Base-by-base conservation (phyloP, 1,284 basidiomycete species). In the Fistulina hepatica region DNA sequence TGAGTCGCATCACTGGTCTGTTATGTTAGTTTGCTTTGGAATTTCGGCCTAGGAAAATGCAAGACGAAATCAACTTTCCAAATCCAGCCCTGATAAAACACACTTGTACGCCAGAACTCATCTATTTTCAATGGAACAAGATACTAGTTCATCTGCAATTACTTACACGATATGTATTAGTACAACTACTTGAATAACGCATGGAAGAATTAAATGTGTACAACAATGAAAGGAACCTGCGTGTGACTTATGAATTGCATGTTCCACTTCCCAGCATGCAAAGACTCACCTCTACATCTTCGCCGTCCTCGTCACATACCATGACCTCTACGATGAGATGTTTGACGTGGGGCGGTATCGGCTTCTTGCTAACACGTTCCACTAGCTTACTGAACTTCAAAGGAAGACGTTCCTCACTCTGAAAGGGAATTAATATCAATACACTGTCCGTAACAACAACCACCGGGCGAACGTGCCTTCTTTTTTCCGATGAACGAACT, bases 271-370 rank as follows among this genome's bases (percentile, higher is more conserved):
- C 3, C 1, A n/a, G 32, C 10, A 17, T n/a, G 9, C 13, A 31
- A n/a, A 46, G n/a, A n/a, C 56, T 41, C 51, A 81, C 82, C 65
- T 89, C 84, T 12, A 89, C 82, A 49, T 89, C 83, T 59, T 97
- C 94, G 38, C 76, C 90, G 21, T 85, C 75, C 53, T 86, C 84
- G 53, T 97, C 91, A 44, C 76, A 78, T 23, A 83, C 83, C 90
- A 98, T 95, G 39, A 97, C 79, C 64, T 98, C 95, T 12, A 94
- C 84, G 37, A 94, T 70, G 37, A 95, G 69, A 52, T 89, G 82
- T 55, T 79, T 89, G 44, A 72, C 69, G 55, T 86, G 78, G 11
- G 81, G 69, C 11, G 80, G 80, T 44, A 97, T 73, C 2, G 86
- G 74, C 63, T 93, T 95, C 75, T 89, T 95, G 68, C 85, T 89